Evolutionary conservation across 2,329 filamentous ascomycete species (phyloP), one percentile per base, ranked within the genome.

Genomic region (Talaromyces sp.): DNA sequence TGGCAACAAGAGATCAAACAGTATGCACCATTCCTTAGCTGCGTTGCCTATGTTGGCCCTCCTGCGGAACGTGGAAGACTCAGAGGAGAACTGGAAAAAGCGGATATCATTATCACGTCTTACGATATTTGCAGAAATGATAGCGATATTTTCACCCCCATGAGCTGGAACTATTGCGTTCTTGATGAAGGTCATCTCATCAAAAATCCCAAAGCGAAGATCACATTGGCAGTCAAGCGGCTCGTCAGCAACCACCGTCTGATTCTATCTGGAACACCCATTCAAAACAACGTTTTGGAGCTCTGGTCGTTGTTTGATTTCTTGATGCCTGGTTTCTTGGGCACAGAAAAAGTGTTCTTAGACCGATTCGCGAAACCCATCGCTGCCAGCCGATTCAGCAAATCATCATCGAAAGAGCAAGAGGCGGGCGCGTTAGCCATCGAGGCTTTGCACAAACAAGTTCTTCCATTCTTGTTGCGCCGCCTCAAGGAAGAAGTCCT

Each of bases 281-380:
- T 98, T 66, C 93, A 98, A 75, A 98, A 98, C 76, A 98, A 98
- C 67, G 93, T 99, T 2, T 79, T 99, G 55, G 93, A 99, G 73
- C 82, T 99, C 4, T 99, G 93, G 93, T 98, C 93, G 0, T 82
- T 99, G 4, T 99, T 99, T 72, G 95, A 99, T 77, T 99, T 99
- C 79, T 82, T 99, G 63, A 99, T 99, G 95, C 95, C 96, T 3
- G 96, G 95, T 2, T 99, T 99, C 80, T 82, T 99, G 8, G 95
- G 95, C 33, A 92, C 89, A 0, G 95, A 99, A 73, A 96, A 96
- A 78, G 92, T 97, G n/a, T 97, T 97, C 78, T 82, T 96, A 66
- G 93, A 97, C 74, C 88, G 93, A 3, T 97, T 97, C 68, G 92
- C 93, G 9, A 96, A 96, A 76, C 93, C 93, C 1, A 97, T 97